Percentiles rank a stretch among this genome's conserved stretches.
Conservation (phyloP, 139 green algal genomes). For the Auxenochlorella protothecoides region DNA sequence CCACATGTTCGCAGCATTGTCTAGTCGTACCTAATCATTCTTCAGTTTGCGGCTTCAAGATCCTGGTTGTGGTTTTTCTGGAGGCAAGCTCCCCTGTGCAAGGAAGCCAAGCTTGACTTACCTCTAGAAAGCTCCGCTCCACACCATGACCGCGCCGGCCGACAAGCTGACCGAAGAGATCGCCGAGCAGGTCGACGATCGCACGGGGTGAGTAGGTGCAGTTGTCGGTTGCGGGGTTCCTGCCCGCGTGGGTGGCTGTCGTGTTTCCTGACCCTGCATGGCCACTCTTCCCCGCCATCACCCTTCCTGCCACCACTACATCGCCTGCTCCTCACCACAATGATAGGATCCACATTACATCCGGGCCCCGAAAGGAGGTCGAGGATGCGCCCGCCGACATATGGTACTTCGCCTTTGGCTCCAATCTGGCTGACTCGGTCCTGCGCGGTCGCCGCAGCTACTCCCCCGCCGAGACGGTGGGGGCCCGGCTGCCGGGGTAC, state of each 20-base stretch:
- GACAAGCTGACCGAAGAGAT: conserved; percentile 4
- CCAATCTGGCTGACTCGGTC: conserved; percentile 9
- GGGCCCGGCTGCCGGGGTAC: conserved; percentile 10
- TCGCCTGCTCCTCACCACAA: background rate
- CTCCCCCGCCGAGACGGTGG: conserved; percentile 7
- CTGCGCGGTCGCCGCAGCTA: conserved; percentile 15
- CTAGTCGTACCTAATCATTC: too few species aligned
- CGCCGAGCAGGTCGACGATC: conserved; percentile 1
- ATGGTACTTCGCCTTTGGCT: conserved; percentile 2
- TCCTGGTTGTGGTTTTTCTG: too few species aligned
- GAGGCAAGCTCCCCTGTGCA: too few species aligned
- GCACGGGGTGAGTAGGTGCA: background rate
- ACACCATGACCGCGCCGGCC: too few species aligned
- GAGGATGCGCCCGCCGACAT: background rate
- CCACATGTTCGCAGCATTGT: too few species aligned
- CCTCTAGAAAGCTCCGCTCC: too few species aligned
- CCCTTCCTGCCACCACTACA: background rate
- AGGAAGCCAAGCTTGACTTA: too few species aligned
- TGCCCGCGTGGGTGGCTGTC: background rate
- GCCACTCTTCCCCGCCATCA: too few species aligned
- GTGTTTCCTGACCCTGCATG: too few species aligned
- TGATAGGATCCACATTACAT: background rate
- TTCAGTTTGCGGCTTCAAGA: too few species aligned
- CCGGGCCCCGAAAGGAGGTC: background rate
- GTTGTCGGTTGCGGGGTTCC: background rate